Conservation (phyloP, 441 rosid genomes). For the Macaranga tanarius region DNA sequence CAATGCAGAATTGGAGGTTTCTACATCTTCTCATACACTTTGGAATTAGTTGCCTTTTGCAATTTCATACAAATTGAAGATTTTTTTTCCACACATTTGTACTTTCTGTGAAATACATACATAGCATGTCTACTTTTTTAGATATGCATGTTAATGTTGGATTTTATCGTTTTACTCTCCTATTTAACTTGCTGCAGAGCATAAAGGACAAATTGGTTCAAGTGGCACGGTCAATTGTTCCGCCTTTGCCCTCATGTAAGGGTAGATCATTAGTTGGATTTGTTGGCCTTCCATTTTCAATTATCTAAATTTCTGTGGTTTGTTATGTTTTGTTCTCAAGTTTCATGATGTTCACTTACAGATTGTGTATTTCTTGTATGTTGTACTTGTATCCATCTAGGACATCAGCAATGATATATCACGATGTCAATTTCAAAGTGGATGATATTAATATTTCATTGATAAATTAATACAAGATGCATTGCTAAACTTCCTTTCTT, state of each 20-base stretch:
- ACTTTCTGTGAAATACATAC: background rate
- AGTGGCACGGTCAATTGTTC: conserved; percentile 69
- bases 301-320: background rate
- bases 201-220: conserved; percentile 66
- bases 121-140: background rate
- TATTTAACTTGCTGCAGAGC: conserved; percentile 38
- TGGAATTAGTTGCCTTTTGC: background rate
- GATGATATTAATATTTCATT: no score
- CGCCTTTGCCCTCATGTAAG: conserved; percentile 45
- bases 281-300: conserved; percentile 1
- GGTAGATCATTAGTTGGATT: conserved; percentile 8
- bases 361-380: background rate
- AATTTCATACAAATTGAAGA: background rate
- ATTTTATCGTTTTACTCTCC: background rate
- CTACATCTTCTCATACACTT: background rate
- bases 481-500: background rate
- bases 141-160: background rate
- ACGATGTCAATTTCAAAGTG: background rate
- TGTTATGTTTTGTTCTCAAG: background rate
- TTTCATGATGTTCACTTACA: background rate
- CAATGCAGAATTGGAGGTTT: conserved; percentile 78
- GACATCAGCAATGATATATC: background rate
- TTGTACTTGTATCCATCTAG: background rate
- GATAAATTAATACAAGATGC: background rate
- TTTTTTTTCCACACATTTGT: background rate